phyloP scores from a whole-genome alignment of 2,329 filamentous ascomycete species.

The Colletotrichum tofieldiae region DNA sequence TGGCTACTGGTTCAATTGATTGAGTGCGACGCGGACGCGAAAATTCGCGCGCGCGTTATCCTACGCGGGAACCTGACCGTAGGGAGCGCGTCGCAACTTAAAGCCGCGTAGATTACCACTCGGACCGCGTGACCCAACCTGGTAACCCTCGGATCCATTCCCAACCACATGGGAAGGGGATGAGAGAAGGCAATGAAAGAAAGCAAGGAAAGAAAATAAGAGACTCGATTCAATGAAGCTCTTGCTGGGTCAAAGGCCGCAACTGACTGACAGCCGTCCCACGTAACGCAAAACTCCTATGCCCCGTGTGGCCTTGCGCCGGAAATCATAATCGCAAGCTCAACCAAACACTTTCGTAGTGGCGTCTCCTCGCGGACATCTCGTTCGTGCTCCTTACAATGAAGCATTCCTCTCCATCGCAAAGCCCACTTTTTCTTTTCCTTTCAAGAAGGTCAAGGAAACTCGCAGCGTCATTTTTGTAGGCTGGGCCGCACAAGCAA shows the following conservation, averaged over 20 bases:
- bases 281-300: background rate
- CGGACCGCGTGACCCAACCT: background rate
- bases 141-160: background rate
- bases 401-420: background rate
- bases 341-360: background rate
- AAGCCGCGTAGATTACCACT: constrained; percentile 25
- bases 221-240: background rate
- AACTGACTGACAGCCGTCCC: background rate
- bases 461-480: background rate
- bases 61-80: background rate
- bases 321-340: background rate
- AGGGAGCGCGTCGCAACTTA: constrained; percentile 4
- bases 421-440: background rate
- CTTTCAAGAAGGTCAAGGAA: background rate
- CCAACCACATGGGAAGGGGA: background rate
- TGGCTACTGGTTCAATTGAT: constrained; percentile 17
- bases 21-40: constrained; percentile 20
- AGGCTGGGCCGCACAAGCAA: background rate
- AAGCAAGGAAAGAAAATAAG: background rate
- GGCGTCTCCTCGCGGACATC: background rate
- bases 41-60: constrained; percentile 13
- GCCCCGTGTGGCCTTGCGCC: background rate
- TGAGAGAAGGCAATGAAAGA: background rate
- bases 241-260: background rate
- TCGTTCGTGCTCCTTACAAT: background rate